Evolutionary conservation across 1,139 yeast species (phyloP).

Genomic region (Ogataea hybrid): DNA sequence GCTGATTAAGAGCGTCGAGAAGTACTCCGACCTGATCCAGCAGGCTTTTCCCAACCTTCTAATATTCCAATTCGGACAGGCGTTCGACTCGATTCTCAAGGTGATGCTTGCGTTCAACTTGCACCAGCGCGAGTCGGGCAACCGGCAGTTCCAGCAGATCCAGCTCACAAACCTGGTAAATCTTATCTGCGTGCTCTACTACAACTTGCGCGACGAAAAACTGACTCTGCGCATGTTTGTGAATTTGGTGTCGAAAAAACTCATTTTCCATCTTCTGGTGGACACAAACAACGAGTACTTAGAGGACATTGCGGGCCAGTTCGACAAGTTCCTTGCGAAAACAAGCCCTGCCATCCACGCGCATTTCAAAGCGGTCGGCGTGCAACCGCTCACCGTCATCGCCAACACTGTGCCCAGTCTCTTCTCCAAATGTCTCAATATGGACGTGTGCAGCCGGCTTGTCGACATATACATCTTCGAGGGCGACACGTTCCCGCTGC

Average conservation of each 20-base stretch:
- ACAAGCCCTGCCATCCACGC: constrained; percentile 45
- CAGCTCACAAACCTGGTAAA: constrained; percentile 18
- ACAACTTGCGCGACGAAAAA: constrained; percentile 26
- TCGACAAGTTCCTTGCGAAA: constrained; percentile 44
- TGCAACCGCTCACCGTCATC: constrained; percentile 37
- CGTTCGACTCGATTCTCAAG: constrained; percentile 29
- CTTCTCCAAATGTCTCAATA: constrained; percentile 14
- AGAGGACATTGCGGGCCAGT: constrained; percentile 37
- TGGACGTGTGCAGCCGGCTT: constrained; percentile 34
- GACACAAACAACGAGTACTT: constrained; percentile 20
- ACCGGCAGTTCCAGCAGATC: constrained; percentile 11
- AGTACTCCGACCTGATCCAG: constrained; percentile 22
- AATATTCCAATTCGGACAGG: constrained; percentile 29
- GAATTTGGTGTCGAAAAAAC: constrained; percentile 38
- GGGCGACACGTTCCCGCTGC: constrained; percentile 49
- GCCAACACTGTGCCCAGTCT: constrained; percentile 26
- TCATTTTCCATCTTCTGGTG: constrained; percentile 33
- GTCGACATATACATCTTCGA: constrained; percentile 64
- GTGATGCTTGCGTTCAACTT: constrained; percentile 25
- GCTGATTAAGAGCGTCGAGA: constrained; percentile 24
- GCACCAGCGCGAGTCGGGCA: constrained; percentile 10
- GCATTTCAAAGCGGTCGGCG: constrained; percentile 46
- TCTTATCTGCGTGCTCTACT: constrained; percentile 26
- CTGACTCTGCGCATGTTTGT: constrained; percentile 47
- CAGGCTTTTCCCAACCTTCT: constrained; percentile 28